phyloP scores from a whole-genome alignment of 345 rosid species.

The Eucalyptus cloeziana region DNA sequence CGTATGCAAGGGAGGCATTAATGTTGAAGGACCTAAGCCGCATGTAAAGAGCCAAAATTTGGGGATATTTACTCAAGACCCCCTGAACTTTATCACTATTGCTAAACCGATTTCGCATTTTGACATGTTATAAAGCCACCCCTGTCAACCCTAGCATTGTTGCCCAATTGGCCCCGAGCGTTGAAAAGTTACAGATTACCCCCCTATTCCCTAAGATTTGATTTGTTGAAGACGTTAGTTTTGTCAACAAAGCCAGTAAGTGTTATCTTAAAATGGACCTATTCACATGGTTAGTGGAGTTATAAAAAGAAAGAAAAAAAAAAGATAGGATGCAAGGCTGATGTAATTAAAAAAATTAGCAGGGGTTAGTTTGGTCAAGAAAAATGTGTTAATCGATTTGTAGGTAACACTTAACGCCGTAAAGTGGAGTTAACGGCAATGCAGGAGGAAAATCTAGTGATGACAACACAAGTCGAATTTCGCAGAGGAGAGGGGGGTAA shows the following conservation, averaged over 20 bases:
- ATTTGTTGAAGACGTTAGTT: neutral
- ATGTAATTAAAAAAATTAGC: neutral
- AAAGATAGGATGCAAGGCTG: no score
- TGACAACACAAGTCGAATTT: neutral
- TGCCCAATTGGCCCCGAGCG: neutral
- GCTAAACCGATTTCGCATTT: neutral
- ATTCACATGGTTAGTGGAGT: neutral
- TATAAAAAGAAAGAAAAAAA: accelerated
- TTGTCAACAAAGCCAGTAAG: neutral
- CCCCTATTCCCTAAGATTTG: neutral
- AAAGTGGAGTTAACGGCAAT: no score
- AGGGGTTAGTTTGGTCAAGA: neutral
- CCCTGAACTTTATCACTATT: neutral
- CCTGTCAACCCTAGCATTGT: neutral
- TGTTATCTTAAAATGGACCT: neutral
- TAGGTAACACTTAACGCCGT: neutral
- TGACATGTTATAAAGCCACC: no score
- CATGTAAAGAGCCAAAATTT: neutral
- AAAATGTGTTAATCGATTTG: neutral
- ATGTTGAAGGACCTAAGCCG: neutral
- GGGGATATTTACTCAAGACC: neutral
- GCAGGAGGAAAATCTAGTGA: neutral
- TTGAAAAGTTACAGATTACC: neutral
- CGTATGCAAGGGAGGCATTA: neutral
- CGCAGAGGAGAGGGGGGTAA: neutral